Conservation (phyloP, 345 rosid genomes). For the Eucalyptus urophylla region DNA sequence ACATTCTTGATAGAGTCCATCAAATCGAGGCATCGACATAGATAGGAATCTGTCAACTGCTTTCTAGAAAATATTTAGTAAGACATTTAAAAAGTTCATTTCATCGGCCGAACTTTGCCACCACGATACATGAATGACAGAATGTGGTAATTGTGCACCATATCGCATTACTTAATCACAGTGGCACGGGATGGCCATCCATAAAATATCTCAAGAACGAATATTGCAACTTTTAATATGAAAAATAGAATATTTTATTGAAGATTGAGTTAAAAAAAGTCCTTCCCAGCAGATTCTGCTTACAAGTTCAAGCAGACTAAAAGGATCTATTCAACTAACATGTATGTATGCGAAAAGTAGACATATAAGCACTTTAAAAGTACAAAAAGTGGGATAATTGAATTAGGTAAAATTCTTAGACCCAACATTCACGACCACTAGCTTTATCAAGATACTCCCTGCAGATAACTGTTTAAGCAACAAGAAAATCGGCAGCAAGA, state of each 20-base stretch:
- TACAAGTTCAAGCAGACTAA: not conserved
- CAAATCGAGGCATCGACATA: not conserved
- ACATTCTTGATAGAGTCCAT: not conserved
- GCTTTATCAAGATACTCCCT: not conserved
- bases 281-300: not conserved
- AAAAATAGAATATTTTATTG: not conserved
- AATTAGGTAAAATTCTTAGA: not conserved
- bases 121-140: not conserved
- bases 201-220: not conserved
- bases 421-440: not conserved
- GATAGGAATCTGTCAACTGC: not conserved
- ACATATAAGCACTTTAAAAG: not conserved
- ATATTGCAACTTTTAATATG: not conserved
- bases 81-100: not conserved
- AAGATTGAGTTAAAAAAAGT: not conserved
- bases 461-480: not conserved
- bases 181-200: not conserved
- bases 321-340: not conserved
- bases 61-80: not conserved
- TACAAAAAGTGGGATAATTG: not conserved
- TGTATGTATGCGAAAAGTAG: not conserved
- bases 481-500: not conserved
- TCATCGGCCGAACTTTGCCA: not conserved
- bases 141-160: not conserved
- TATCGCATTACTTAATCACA: not conserved